Evolutionary conservation across 148 eudicot species (phyloP).

Genomic region (Camellia lanceoleosa): DNA sequence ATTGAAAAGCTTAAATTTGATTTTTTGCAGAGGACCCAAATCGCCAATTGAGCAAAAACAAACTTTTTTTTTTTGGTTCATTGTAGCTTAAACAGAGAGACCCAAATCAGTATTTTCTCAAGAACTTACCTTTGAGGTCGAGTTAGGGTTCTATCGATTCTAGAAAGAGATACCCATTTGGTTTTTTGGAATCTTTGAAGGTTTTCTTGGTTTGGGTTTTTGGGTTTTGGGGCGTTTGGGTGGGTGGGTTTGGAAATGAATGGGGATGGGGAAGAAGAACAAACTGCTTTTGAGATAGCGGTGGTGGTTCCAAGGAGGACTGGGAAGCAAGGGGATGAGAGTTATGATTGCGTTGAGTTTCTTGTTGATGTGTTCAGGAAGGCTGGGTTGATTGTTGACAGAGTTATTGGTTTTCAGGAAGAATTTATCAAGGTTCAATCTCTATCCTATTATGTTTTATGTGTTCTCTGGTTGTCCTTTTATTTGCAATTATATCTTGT

Average conservation of each 20-base stretch:
- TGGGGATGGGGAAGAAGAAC: constrained; percentile 37
- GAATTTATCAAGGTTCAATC: constrained; percentile 74
- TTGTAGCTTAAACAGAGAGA: constrained; percentile 1
- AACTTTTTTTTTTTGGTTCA: too few species aligned
- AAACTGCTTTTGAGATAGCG: constrained; percentile 60
- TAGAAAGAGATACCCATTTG: not conserved
- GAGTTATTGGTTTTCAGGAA: constrained; percentile 64
- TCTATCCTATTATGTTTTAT: not conserved
- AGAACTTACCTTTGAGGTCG: not conserved
- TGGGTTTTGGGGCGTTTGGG: not conserved
- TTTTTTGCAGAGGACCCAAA: not conserved
- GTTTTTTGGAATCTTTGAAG: not conserved
- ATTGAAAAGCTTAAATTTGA: too few species aligned
- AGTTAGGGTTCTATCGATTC: not conserved
- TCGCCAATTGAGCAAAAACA: constrained; percentile 4
- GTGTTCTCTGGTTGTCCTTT: not conserved
- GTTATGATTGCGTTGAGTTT: constrained; percentile 52
- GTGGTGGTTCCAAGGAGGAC: constrained; percentile 62
- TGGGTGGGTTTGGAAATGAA: constrained; percentile 35
- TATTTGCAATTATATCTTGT: not conserved
- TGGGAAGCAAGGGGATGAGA: constrained; percentile 26
- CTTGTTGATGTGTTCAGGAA: constrained; percentile 63
- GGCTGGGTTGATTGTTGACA: constrained; percentile 62
- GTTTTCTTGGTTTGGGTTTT: constrained; percentile 1
- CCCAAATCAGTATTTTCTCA: not conserved